Conservation (phyloP, 257 asterid species). For the Salvia rosmarinus region DNA sequence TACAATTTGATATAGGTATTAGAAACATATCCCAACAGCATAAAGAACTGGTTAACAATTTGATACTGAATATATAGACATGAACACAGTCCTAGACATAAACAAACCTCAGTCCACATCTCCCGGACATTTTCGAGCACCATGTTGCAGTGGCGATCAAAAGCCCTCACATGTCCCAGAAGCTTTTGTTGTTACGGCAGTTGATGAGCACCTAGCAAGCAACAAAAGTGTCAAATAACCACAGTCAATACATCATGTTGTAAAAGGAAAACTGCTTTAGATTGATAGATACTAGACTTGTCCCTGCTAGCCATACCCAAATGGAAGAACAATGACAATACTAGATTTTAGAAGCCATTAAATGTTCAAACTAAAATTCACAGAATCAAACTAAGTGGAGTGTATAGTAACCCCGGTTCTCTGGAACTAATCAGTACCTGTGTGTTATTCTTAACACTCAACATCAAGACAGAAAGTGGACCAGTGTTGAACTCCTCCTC, state of each 20-base stretch:
- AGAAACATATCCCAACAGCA: constrained; percentile 14
- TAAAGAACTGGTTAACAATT: neutral
- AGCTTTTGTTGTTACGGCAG: constrained; percentile 85
- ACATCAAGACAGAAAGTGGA: constrained; percentile 79
- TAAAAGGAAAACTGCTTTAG: neutral
- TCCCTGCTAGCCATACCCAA: neutral
- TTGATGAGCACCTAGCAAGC: constrained; percentile 69
- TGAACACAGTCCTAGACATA: neutral
- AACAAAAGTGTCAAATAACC: constrained; percentile 9
- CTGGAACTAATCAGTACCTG: constrained; percentile 43
- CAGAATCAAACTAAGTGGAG: neutral
- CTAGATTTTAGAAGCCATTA: neutral
- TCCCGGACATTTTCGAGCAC: constrained; percentile 86
- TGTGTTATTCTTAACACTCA: constrained; percentile 76
- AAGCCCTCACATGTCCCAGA: constrained; percentile 83
- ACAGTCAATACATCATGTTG: neutral
- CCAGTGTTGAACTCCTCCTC: constrained; percentile 97
- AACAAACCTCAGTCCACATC: constrained; percentile 90
- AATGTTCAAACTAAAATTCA: neutral
- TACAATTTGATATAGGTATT: constrained; percentile 10
- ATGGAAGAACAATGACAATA: neutral
- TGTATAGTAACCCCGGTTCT: too few relatives aligned
- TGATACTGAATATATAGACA: neutral
- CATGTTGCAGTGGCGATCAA: constrained; percentile 93
- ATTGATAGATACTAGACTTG: neutral